These are phyloP conservation scores for Umbelopsis sp. DNA, from an alignment of 192 early-diverging fungal genomes.

Conservation along the genomic window DNA sequence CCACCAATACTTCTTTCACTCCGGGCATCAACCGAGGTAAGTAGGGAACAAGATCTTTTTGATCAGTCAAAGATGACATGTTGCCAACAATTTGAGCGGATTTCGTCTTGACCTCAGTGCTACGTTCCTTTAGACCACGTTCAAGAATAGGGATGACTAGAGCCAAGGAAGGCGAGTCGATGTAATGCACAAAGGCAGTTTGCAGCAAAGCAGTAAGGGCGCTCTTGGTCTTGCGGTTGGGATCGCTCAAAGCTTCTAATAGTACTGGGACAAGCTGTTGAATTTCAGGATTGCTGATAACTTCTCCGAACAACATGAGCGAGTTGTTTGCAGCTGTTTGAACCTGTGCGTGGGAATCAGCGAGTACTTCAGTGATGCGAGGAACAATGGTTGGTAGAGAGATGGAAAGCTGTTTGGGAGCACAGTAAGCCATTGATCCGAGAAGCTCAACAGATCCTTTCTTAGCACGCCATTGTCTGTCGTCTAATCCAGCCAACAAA, in stretches of 20 bases:
- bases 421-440: conserved; percentile 93
- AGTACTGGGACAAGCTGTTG: conserved; percentile 87
- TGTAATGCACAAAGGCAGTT: conserved; percentile 98
- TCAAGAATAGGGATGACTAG: conserved; percentile 93
- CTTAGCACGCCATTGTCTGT: conserved; percentile 96
- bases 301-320: conserved; percentile 86
- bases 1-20: conserved; percentile 88
- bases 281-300: conserved; percentile 98
- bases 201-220: conserved; percentile 85
- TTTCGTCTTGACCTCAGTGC: conserved; percentile 90
- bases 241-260: conserved; percentile 85
- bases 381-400: conserved; percentile 92
- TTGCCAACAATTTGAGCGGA: conserved; percentile 98
- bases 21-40: conserved; percentile 79
- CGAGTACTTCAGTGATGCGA: conserved; percentile 85
- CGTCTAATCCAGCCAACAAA: conserved; percentile 83
- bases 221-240: conserved; percentile 79
- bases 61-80: conserved; percentile 94
- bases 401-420: conserved; percentile 91
- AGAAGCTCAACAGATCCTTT: conserved; percentile 94
- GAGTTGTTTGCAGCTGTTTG: conserved; percentile 84
- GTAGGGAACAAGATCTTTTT: conserved; percentile 92
- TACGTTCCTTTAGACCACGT: conserved; percentile 87
- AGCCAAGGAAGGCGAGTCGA: conserved; percentile 95
- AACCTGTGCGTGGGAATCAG: conserved; percentile 92